phyloP scores from a whole-genome alignment of 345 rosid genomes.

The Turritis glabra region DNA sequence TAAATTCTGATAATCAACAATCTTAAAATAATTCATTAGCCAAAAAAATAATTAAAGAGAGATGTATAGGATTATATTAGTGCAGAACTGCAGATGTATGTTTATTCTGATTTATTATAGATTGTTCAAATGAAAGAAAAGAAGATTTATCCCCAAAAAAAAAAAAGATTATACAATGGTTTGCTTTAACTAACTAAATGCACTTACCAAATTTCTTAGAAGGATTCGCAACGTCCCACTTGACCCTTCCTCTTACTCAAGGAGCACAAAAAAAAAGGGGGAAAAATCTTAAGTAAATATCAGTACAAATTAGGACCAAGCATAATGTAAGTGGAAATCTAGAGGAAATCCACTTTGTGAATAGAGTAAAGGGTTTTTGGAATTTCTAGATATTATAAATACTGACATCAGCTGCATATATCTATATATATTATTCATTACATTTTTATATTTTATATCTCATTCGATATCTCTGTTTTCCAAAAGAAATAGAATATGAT shows the following conservation, averaged over 20 bases:
- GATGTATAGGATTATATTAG: not conserved
- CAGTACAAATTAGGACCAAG: constrained; percentile 28
- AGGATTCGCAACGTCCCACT: constrained; percentile 40
- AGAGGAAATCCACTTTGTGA: constrained; percentile 57
- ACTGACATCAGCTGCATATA: constrained; percentile 19
- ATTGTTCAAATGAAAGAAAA: not conserved
- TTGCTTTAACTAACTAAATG: constrained; percentile 65
- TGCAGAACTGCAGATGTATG: not conserved
- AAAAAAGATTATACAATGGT: constrained; percentile 15
- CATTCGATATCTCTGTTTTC: constrained; percentile 1
- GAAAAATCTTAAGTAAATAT: constrained; percentile 26
- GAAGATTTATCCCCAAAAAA: no score
- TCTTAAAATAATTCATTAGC: not conserved
- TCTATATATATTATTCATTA: not conserved
- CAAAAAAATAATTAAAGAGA: not conserved
- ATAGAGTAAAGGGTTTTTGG: constrained; percentile 22
- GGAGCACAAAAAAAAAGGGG: constrained; percentile 41
- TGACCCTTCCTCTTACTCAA: constrained; percentile 69
- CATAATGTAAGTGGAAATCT: constrained; percentile 68
- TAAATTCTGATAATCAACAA: not conserved
- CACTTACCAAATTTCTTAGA: constrained; percentile 46
- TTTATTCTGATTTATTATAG: not conserved
- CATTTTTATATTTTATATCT: not conserved
- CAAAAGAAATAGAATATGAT: not conserved
- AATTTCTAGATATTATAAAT: constrained; percentile 11